Evolutionary conservation across 306 rosid species (phyloP).

Genomic region (Alnus rubra): DNA sequence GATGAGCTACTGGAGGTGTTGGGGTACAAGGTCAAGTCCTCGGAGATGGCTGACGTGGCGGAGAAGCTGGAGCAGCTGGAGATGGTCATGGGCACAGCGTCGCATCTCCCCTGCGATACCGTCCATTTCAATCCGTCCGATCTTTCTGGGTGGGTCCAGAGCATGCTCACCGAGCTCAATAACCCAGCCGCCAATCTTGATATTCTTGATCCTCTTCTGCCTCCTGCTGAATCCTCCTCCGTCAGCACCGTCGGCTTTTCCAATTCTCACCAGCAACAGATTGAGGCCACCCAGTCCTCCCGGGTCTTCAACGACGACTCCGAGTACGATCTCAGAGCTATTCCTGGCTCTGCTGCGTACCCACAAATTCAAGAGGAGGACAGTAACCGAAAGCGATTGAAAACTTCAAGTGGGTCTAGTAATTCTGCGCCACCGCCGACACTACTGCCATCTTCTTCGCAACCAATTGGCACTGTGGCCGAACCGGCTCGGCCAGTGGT

Average conservation of each 20-base stretch:
- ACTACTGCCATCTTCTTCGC: background rate
- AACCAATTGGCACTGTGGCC: background rate
- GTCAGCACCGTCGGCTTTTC: conserved; percentile 11
- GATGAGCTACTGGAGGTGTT: conserved; percentile 67
- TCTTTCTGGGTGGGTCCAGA: conserved; percentile 79
- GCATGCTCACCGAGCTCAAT: conserved; percentile 69
- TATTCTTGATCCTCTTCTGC: conserved; percentile 22
- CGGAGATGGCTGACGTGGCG: conserved; percentile 83
- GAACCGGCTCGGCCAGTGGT: conserved; percentile 64
- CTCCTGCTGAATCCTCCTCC: conserved; percentile 23
- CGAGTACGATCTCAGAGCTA: conserved; percentile 77
- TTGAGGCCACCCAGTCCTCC: conserved; percentile 10
- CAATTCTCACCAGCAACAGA: conserved; percentile 18
- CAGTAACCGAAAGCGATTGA: conserved; percentile 41
- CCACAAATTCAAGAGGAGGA: conserved; percentile 35
- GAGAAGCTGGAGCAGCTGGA: conserved; percentile 76
- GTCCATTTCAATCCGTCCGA: conserved; percentile 83
- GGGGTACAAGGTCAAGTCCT: conserved; percentile 71
- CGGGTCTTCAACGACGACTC: conserved; percentile 59
- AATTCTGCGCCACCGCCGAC: background rate
- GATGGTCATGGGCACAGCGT: conserved; percentile 70
- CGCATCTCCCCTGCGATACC: conserved; percentile 59
- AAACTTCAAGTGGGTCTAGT: conserved; percentile 29
- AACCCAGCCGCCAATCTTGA: conserved; percentile 27
- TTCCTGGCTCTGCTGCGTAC: conserved; percentile 74